Evolutionary conservation across 257 asterid species (phyloP).

Genomic region (Sherardia arvensis): DNA sequence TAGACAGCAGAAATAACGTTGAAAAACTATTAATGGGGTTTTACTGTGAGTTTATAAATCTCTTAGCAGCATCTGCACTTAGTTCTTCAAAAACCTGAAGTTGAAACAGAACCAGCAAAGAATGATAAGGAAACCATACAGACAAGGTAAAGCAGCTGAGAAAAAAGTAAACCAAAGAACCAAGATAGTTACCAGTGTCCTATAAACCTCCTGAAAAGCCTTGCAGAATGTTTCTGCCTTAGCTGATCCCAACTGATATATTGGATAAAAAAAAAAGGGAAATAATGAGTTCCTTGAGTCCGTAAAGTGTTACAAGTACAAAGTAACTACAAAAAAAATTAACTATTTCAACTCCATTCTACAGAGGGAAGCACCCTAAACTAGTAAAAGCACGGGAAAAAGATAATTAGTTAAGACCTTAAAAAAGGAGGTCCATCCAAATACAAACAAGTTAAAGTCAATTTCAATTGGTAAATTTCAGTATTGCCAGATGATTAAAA

Average conservation of each 20-base stretch:
- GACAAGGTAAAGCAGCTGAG: not conserved
- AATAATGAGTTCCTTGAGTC: not conserved
- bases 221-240: constrained; percentile 66
- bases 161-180: not conserved
- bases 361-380: not conserved
- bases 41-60: constrained; percentile 24
- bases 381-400: not conserved
- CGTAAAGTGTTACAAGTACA: not conserved
- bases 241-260: constrained; percentile 47
- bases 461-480: not conserved
- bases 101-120: not conserved
- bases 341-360: too few species aligned
- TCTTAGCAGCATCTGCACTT: constrained; percentile 50
- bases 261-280: not conserved
- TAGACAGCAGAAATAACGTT: not conserved
- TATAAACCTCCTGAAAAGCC: constrained; percentile 60
- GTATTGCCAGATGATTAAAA: not conserved
- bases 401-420: not conserved
- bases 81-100: constrained; percentile 66
- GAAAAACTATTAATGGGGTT: not conserved
- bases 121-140: constrained; percentile 1
- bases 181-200: constrained; percentile 48
- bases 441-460: not conserved
- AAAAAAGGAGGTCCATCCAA: not conserved
- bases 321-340: too few species aligned